Evolutionary conservation across 202 grass and related monocot species (phyloP).

Genomic region (Sporobolus alterniflorus): DNA sequence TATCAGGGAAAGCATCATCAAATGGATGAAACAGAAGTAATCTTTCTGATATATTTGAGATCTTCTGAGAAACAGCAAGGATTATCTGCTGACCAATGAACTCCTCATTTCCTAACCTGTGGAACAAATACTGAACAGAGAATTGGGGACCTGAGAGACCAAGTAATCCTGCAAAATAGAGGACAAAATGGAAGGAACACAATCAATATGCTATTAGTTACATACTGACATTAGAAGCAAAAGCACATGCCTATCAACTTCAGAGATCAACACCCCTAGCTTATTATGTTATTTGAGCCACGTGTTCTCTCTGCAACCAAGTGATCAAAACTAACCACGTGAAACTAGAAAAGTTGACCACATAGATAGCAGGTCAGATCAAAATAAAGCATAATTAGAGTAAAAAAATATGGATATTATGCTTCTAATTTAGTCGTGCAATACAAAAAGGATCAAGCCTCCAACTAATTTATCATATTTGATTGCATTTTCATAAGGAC

Average conservation of each 20-base stretch:
- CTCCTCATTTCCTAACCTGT: slow-evolving; percentile 72
- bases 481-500: neutral
- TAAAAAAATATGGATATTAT: slow-evolving; percentile 20
- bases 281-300: slow-evolving; percentile 14
- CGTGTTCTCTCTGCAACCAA: neutral
- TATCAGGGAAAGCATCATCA: slow-evolving; percentile 77
- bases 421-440: neutral
- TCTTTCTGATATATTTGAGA: slow-evolving; percentile 70
- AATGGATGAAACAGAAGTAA: slow-evolving; percentile 82
- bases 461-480: slow-evolving; percentile 3
- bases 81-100: slow-evolving; percentile 87
- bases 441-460: neutral
- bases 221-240: slow-evolving; percentile 23
- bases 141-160: slow-evolving; percentile 72
- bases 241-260: neutral
- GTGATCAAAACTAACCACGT: neutral
- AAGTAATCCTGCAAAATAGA: slow-evolving; percentile 51
- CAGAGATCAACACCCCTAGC: neutral
- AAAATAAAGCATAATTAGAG: slow-evolving; percentile 16
- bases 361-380: neutral
- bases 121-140: slow-evolving; percentile 77
- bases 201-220: slow-evolving; percentile 11
- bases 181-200: slow-evolving; percentile 12
- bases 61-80: slow-evolving; percentile 81
- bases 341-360: neutral